Evolutionary conservation across 148 eudicot species (phyloP).

Genomic region (Fagopyrum homotropicum): DNA sequence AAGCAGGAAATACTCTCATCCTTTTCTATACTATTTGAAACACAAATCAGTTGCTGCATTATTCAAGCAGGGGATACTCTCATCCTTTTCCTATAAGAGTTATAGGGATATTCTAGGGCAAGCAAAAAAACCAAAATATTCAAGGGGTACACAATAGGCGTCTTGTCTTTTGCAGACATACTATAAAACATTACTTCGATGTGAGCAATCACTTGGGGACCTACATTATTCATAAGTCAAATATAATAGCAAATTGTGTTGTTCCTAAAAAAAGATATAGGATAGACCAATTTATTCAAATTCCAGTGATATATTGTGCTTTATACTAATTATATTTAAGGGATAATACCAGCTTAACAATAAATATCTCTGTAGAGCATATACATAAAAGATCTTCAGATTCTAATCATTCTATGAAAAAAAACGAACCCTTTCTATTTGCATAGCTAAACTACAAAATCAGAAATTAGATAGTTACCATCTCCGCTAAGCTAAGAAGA

Average conservation of each 20-base stretch:
- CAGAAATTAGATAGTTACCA: conserved; percentile 36
- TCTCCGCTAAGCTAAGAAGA: conserved; percentile 55
- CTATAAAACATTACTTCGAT: not conserved
- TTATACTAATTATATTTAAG: not conserved
- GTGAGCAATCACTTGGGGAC: not conserved
- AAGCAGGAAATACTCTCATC: too few species aligned
- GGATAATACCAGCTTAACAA: not conserved
- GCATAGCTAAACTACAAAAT: not conserved
- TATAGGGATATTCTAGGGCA: not conserved
- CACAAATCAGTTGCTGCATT: not conserved
- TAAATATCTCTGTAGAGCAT: not conserved
- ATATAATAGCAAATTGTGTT: not conserved
- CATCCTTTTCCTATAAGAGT: not conserved
- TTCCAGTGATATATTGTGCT: not conserved
- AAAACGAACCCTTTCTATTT: not conserved
- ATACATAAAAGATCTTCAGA: not conserved
- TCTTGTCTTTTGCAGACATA: not conserved
- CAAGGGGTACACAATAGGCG: not conserved
- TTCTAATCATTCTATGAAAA: not conserved
- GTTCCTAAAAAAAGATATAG: not conserved
- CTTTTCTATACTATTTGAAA: not conserved
- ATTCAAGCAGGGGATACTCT: not conserved
- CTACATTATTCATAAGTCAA: not conserved
- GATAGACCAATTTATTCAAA: not conserved
- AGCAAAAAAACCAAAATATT: not conserved